Evolutionary conservation across 352 stramenopile species (phyloP), one percentile per base, ranked within the genome.

Genomic region (Pythium phragmiticola): DNA sequence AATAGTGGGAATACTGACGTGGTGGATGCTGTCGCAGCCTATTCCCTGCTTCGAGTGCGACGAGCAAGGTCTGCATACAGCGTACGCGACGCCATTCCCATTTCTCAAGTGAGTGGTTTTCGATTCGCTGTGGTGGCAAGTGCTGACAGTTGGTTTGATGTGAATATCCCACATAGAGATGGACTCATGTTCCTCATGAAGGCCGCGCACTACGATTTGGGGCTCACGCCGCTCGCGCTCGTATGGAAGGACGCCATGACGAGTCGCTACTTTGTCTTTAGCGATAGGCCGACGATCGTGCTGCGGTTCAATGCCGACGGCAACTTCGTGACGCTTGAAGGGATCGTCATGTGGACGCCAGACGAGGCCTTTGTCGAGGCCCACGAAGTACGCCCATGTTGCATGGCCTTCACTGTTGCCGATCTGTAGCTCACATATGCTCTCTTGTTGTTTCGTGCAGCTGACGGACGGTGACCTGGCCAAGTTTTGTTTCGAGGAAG

Each of bases 121-220:
- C 53, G n/a, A 47, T 30, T 34, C 6, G 43, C 2, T 52, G 46
- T 33, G n/a, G 37, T 46, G 39, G 13, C 13, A 19, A 21, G 13
- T 46, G 13, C 34, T 39, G 34, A 39, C 34, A 6, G 34, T 39
- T 9, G 34, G 11, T 11, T 39, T 39, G 34, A 6, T 9, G 34
- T 39, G 34, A 39, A 3, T 53, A 39, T 16, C 5, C 55, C 34
- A 6, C 41, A 8, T 63, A 96, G 88, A 63, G 91, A 98, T 61
- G 91, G 90, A 1, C 72, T 98, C 36, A 61, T 98, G 9, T 98
- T 98, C 54, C 90, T 90, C 72, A 81, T 92, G 73, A 97, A 97
- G 64, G 77, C 84, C 8, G 88, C 78, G 2, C 84, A 96, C 55
- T 98, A 98, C 61, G 81, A 91, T n/a, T 78, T 94, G 36, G 91